Evolutionary conservation across 2,329 filamentous ascomycete genomes (phyloP), one percentile per base, ranked within the genome.

Genomic region (Cordyceps farinosa): DNA sequence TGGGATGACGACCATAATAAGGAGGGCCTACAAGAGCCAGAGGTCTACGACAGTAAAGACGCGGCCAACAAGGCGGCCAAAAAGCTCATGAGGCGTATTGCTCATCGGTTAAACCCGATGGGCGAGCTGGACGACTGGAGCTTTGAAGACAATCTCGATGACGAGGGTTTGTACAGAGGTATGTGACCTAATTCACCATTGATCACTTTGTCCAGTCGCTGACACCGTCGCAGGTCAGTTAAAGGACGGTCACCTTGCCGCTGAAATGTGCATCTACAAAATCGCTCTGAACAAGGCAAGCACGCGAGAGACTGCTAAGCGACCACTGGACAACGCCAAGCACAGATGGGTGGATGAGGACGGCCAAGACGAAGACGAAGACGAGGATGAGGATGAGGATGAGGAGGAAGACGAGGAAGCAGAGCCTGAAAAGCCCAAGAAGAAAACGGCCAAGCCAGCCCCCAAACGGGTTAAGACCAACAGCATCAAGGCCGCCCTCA

Each of bases 101-200:
- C 55, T 17, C 48, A 64, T 4, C 55, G 36, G 3, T n/a, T 59
- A 2, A 48, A 60, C 34, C 55, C 55, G 3, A 1, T 36, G 2
- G 61, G 61, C 2, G 53, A 52, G 3, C 53, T 3, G 15, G 44
- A 50, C 8, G 61, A 58, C 3, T 63, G n/a, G 3, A 42, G 47
- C 5, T 58, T 50, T 13, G 36, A 29, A 5, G 40, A 63, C 30
- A 48, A 58, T 17, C 61, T 63, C 10, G 61, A 63, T n/a, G 45
- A 63, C 13, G 61, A 63, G 45, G 61, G 61, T 10, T 29, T 63
- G 36, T 63, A 63, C 27, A 51, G 52, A 40, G 61, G 61, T 57
- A 22, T 29, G 44, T 58, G 34, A 45, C 22, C n/a, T 7, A 7
- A 22, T 32, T 2, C 27, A 13, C 22, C 22, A 5, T 15, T 44